A percentile compares a stretch with the other conserved stretches of the same genome.
phyloP scores from a whole-genome alignment of 768 basidiomycete genomes.

The Kondoa malvinella region DNA sequence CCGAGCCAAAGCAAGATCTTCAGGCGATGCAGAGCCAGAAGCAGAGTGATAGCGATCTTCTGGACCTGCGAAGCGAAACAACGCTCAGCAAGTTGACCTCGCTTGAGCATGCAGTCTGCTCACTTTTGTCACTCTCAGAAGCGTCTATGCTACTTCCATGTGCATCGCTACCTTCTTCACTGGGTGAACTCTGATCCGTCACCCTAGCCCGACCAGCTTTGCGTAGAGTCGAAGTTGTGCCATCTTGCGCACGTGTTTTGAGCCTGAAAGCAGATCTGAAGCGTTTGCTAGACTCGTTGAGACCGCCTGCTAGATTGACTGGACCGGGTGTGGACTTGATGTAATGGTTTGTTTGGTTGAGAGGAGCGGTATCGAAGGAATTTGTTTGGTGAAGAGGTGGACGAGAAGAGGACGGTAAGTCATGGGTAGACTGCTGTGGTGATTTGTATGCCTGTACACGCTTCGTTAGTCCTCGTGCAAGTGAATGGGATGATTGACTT shows the following conservation, averaged over 20 bases:
- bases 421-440: neutral
- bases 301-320: slow-evolving; percentile 8
- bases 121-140: slow-evolving; percentile 3
- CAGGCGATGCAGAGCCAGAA: neutral
- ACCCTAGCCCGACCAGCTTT: slow-evolving; percentile 4
- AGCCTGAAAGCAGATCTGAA: slow-evolving; percentile 16
- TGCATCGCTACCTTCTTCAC: too few relatives aligned
- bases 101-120: neutral
- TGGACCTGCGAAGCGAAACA: neutral
- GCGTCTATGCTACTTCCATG: neutral
- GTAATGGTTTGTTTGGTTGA: neutral
- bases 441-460: neutral
- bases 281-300: slow-evolving; percentile 13
- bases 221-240: neutral
- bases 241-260: slow-evolving; percentile 8
- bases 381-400: neutral
- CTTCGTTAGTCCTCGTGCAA: neutral
- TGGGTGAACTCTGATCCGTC: neutral
- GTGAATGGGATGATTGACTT: neutral
- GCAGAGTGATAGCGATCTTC: neutral
- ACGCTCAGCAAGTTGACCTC: neutral
- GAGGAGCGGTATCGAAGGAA: neutral
- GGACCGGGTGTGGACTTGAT: slow-evolving; percentile 6
- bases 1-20: neutral
- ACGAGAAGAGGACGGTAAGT: neutral